Evolutionary conservation across 1,139 yeast species (phyloP).

Genomic region (Pichia sp.): DNA sequence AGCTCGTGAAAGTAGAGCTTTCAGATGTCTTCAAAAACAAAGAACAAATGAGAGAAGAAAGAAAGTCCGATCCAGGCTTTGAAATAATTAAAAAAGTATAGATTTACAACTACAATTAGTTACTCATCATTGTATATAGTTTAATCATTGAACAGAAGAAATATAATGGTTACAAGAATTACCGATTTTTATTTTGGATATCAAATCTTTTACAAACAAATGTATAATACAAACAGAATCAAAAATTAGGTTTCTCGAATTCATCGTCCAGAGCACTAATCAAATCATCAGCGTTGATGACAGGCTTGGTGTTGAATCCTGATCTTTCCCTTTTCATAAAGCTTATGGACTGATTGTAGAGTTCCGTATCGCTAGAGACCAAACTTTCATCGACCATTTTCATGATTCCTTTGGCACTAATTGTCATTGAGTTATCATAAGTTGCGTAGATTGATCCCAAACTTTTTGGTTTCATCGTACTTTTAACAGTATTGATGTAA

Average conservation of each 20-base stretch:
- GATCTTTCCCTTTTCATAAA: slow-evolving; percentile 9
- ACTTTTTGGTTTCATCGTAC: slow-evolving; percentile 7
- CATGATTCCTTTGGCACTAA: slow-evolving; percentile 29
- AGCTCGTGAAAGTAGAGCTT: slow-evolving; percentile 78
- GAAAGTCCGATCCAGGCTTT: slow-evolving; percentile 63
- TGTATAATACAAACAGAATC: neutral
- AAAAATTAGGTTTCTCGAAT: slow-evolving; percentile 3
- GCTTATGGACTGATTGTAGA: slow-evolving; percentile 20
- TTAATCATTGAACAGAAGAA: too few relatives aligned
- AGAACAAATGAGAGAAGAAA: slow-evolving; percentile 44
- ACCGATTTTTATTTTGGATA: too few relatives aligned
- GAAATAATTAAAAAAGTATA: slow-evolving; percentile 35
- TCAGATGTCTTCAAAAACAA: slow-evolving; percentile 46
- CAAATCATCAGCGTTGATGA: slow-evolving; percentile 26
- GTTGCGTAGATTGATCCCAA: slow-evolving; percentile 21
- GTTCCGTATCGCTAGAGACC: slow-evolving; percentile 30
- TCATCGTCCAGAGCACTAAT: slow-evolving; percentile 18
- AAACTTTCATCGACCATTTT: slow-evolving; percentile 32
- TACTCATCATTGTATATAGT: neutral
- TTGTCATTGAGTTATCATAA: slow-evolving; percentile 29
- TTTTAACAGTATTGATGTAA: slow-evolving; percentile 1
- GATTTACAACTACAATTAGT: neutral
- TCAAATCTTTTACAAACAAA: slow-evolving; percentile 1
- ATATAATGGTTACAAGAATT: too few relatives aligned
- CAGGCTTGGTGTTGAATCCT: slow-evolving; percentile 11